Evolutionary conservation across 2,329 filamentous ascomycete genomes (phyloP), one percentile per base, ranked within the genome.

Genomic region (Paecilomyces dactylethromorphus): DNA sequence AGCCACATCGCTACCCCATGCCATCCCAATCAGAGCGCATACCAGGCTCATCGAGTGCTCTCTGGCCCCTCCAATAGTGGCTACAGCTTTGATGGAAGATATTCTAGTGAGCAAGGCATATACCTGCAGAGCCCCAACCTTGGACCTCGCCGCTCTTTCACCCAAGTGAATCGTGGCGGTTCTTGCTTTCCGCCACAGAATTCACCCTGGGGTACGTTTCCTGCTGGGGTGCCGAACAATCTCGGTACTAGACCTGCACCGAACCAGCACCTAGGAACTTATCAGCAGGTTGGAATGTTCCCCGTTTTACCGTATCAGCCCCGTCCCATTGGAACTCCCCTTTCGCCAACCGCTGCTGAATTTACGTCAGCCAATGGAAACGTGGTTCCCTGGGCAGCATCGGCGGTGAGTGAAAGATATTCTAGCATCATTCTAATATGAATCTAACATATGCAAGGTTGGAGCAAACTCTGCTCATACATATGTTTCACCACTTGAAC

Each of bases 401-500:
- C 74, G 68, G 52, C 87, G 79, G 87, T 65, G 82, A 86, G 76
- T 82, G 10, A n/a, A 81, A 70, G 39, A 62, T 26, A 53, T 33
- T 24, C 31, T 7, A 31, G 33, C 45, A 6, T 45, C 53, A 33
- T 56, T 39, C 33, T 55, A 45, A 31, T 39, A 63, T 71, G 67
- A 65, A 67, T 60, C 62, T 63, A 26, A 68, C 22, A 33, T 29
- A 59, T 54, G 50, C 56, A 57, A 68, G 61, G 59, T 69, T 59
- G 62, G 66, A 49, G 64, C 63, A 84, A 82, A 72, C 79, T 58
- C 88, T 61, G 83, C 82, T 26, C 87, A 88, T 68, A 94, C 90
- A 0, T 97, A 95, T 71, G 79, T 97, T 29, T 87, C 90, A 11
- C 88, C 92, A 3, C 89, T 90, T 6, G 94, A 99, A 75, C 94